phyloP scores from a whole-genome alignment of 1,284 basidiomycete species.

The Afroboletus lepidellus region DNA sequence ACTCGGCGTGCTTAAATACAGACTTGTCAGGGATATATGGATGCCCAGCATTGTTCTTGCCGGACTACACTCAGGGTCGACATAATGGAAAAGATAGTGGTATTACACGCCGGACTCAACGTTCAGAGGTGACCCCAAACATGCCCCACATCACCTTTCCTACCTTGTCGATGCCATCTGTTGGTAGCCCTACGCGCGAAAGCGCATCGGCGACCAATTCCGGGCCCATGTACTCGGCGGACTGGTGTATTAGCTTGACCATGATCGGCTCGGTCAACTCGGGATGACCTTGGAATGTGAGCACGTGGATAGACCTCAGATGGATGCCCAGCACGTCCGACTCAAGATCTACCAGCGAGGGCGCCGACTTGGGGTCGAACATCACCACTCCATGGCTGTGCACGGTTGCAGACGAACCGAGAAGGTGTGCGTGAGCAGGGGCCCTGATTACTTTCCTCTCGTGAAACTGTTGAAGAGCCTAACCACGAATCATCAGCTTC shows the following conservation, averaged over 20 bases:
- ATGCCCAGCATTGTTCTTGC: no score
- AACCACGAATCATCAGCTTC: slow-evolving; percentile 21
- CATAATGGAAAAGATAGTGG: no score
- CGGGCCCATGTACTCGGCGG: slow-evolving; percentile 37
- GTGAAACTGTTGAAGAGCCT: no score
- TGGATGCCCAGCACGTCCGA: slow-evolving; percentile 7
- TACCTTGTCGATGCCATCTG: no score
- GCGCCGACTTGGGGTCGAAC: slow-evolving; percentile 33
- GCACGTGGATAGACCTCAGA: slow-evolving; percentile 54
- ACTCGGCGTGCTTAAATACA: no score
- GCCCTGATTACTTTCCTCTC: no score
- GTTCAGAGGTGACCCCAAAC: no score
- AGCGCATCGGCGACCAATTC: slow-evolving; percentile 41
- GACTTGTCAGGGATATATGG: no score
- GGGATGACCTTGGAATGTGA: slow-evolving; percentile 80
- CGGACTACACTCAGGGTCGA: no score
- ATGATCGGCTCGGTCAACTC: slow-evolving; percentile 73
- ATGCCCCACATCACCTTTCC: no score
- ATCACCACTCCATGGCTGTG: slow-evolving; percentile 73
- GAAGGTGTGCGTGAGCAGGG: slow-evolving; percentile 49
- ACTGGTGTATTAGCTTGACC: slow-evolving; percentile 15
- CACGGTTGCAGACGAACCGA: slow-evolving; percentile 60
- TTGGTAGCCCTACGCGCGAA: slow-evolving; percentile 3
- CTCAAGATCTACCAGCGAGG: no score
- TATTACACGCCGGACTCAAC: no score